These are phyloP conservation scores for Wallacemonas sp. DNA, from an alignment of 208 protist genomes.

Conservation along the genomic window DNA sequence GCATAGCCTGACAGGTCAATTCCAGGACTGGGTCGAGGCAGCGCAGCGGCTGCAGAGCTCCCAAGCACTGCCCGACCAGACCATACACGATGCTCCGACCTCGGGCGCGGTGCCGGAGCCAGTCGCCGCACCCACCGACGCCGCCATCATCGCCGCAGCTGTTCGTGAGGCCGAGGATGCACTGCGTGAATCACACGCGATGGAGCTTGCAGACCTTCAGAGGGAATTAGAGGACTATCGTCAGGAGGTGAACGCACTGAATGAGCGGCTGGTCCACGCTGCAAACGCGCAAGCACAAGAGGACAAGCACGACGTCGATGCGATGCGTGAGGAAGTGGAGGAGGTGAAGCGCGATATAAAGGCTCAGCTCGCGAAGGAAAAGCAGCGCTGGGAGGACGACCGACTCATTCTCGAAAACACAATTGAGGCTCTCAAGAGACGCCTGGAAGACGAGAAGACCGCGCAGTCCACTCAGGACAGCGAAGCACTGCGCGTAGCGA, in stretches of 20 bases:
- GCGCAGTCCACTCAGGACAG: not conserved
- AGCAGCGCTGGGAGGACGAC: constrained; percentile 24
- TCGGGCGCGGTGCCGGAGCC: constrained; percentile 17
- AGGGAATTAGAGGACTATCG: constrained; percentile 11
- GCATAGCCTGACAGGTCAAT: constrained; percentile 11
- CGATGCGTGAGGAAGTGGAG: constrained; percentile 1
- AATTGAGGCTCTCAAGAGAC: constrained; percentile 10
- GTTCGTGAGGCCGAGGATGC: not conserved
- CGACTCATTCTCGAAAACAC: constrained; percentile 21
- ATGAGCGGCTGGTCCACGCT: constrained; percentile 5
- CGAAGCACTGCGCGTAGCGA: not conserved
- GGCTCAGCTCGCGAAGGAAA: not conserved
- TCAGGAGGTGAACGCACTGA: not conserved
- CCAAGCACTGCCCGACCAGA: no score
- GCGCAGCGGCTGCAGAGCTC: constrained; percentile 10
- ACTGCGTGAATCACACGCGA: not conserved
- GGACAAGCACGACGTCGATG: not conserved
- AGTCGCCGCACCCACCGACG: constrained; percentile 15
- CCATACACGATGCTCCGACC: no score
- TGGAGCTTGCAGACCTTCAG: not conserved
- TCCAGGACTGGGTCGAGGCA: constrained; percentile 12
- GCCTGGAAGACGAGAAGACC: constrained; percentile 4
- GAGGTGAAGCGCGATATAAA: constrained; percentile 11
- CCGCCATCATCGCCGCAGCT: not conserved
- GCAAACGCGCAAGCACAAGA: not conserved